phyloP scores from a whole-genome alignment of 768 basidiomycete genomes.

The Sistotremastrum niveocremeum region DNA sequence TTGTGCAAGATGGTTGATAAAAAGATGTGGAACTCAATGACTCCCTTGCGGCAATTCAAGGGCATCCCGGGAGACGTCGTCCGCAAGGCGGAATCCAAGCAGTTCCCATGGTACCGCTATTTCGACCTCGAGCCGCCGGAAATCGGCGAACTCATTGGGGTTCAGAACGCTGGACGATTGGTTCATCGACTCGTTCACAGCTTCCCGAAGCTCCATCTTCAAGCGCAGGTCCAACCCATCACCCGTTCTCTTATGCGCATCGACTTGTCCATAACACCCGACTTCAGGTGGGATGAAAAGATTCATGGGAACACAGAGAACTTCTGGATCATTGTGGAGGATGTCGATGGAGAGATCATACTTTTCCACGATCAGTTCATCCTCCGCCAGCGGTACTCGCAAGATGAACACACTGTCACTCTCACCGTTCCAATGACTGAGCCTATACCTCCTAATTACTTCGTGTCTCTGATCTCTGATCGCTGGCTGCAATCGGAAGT shows the following conservation, averaged over 20 bases:
- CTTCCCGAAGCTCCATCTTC: slow-evolving; percentile 92
- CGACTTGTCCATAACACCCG: slow-evolving; percentile 90
- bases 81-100: slow-evolving; percentile 88
- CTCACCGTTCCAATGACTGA: slow-evolving; percentile 95
- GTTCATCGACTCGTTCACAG: slow-evolving; percentile 89
- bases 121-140: slow-evolving; percentile 87
- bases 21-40: slow-evolving; percentile 95
- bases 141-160: slow-evolving; percentile 88
- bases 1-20: slow-evolving; percentile 95
- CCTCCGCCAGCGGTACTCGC: slow-evolving; percentile 81
- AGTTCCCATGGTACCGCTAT: slow-evolving; percentile 98
- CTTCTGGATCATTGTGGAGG: slow-evolving; percentile 90
- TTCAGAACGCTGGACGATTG: slow-evolving; percentile 84
- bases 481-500: slow-evolving; percentile 95
- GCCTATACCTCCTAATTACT: slow-evolving; percentile 96
- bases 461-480: slow-evolving; percentile 89
- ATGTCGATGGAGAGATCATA: slow-evolving; percentile 93
- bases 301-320: slow-evolving; percentile 80
- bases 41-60: slow-evolving; percentile 91
- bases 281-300: slow-evolving; percentile 97
- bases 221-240: slow-evolving; percentile 94
- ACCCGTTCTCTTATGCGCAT: slow-evolving; percentile 86
- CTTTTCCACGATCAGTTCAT: slow-evolving; percentile 92
- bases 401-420: slow-evolving; percentile 88
- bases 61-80: slow-evolving; percentile 77